Evolutionary conservation across 2,329 filamentous ascomycete species (phyloP).

Genomic region (Westerdykella ornata): DNA sequence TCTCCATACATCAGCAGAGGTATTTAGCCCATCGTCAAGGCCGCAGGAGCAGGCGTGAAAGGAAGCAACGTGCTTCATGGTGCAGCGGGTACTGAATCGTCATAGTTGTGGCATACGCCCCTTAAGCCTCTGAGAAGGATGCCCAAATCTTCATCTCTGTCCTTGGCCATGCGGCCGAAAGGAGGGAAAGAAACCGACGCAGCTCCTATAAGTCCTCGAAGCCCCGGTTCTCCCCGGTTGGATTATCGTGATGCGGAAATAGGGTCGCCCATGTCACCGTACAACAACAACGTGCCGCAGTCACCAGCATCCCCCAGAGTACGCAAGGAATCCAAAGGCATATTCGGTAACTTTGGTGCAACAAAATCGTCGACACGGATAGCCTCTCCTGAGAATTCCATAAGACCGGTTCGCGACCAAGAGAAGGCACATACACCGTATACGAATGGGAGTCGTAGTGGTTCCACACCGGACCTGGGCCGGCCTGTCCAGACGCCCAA

Average conservation of each 20-base stretch:
- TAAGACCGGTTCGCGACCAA: slow-evolving; percentile 30
- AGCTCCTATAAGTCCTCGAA: slow-evolving; percentile 30
- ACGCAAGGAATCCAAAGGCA: slow-evolving; percentile 37
- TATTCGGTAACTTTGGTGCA: slow-evolving; percentile 46
- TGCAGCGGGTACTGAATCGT: slow-evolving; percentile 19
- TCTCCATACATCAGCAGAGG: slow-evolving; percentile 17
- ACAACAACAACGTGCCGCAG: slow-evolving; percentile 26
- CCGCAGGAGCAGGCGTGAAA: slow-evolving; percentile 1
- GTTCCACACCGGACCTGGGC: slow-evolving; percentile 45
- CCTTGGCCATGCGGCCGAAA: slow-evolving; percentile 33
- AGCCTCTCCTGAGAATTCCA: slow-evolving; percentile 30
- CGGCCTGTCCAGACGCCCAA: slow-evolving; percentile 33
- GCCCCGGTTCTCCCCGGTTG: slow-evolving; percentile 27
- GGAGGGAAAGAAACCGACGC: slow-evolving; percentile 21
- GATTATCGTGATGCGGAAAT: slow-evolving; percentile 17
- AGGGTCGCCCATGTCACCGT: slow-evolving; percentile 26
- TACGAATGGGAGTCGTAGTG: slow-evolving; percentile 40
- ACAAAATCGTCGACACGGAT: slow-evolving; percentile 43
- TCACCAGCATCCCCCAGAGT: slow-evolving; percentile 32
- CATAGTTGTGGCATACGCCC: slow-evolving; percentile 19
- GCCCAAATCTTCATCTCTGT: slow-evolving; percentile 36
- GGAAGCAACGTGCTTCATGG: slow-evolving; percentile 5
- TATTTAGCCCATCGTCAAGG: slow-evolving; percentile 18
- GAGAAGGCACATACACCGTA: slow-evolving; percentile 27
- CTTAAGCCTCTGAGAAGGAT: slow-evolving; percentile 32